Conservation (phyloP, 2,329 filamentous ascomycete species). For the Neurospora sp. region DNA sequence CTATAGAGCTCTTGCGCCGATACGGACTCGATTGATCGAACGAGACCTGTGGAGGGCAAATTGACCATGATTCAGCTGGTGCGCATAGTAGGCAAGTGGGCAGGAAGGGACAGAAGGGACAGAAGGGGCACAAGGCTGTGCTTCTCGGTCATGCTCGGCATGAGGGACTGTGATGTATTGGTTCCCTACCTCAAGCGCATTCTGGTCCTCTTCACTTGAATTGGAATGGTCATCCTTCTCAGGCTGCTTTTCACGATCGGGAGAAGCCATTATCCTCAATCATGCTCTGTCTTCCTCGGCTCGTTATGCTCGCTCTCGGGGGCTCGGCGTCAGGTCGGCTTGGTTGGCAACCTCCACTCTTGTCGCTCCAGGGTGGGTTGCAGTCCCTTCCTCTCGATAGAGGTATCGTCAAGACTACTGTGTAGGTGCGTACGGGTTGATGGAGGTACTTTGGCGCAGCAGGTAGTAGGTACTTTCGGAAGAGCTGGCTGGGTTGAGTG, state of each 20-base stretch:
- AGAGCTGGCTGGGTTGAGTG: neutral
- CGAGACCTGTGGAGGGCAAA: constrained; percentile 36
- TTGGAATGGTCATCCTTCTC: constrained; percentile 29
- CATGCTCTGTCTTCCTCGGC: neutral
- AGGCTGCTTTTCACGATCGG: neutral
- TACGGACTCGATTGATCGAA: constrained; percentile 53
- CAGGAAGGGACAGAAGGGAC: neutral
- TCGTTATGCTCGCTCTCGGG: neutral
- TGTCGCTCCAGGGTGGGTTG: neutral
- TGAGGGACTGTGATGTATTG: neutral
- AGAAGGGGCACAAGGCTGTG: neutral
- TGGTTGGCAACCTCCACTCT: neutral
- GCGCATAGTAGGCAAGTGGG: neutral
- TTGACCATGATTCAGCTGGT: neutral
- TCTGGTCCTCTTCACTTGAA: constrained; percentile 41
- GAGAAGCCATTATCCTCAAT: neutral
- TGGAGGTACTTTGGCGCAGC: neutral
- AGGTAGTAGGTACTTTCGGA: constrained; percentile 5
- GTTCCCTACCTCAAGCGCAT: constrained; percentile 39
- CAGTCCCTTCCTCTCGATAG: neutral
- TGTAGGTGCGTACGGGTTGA: neutral
- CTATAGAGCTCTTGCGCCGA: constrained; percentile 57
- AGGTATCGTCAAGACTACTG: neutral
- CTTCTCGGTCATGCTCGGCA: neutral
- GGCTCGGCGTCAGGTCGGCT: neutral